Evolutionary conservation across 2,329 filamentous ascomycete genomes (phyloP), one percentile per base, ranked within the genome.

Genomic region (Calonectria hongkongensis): DNA sequence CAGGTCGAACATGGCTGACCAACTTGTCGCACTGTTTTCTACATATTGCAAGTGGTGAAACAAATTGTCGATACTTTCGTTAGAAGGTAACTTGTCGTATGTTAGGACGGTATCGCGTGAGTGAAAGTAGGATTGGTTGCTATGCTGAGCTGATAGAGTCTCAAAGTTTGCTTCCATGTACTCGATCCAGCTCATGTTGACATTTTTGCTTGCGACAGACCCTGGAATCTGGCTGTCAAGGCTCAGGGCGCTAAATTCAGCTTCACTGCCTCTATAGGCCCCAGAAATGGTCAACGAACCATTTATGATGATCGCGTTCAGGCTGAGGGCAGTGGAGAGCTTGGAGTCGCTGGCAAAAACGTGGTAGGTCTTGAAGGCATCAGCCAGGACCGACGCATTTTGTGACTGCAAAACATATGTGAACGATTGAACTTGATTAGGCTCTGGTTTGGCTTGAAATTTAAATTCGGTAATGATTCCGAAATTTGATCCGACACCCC

Each of bases 1-100:
- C 13, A 51, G 48, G 28, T 51, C 48, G 25, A 51, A 51, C 48
- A 30, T 51, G 12, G 48, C 48, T 16, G 25, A 51, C 48, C 48
- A 51, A 16, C 16, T 51, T 28, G 12, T 51, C 4, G 48, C 25
- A 12, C 27, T 12, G 4, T 12, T 16, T 28, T 51, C 48, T 16
- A 25, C 9, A 15, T 12, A 28, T 28, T 51, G 12, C 48, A 51
- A 28, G 48, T 51, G 48, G 25, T 28, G 13, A 51, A 51, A 51
- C 25, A 51, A 16, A 28, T 51, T 28, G 13, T 51, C 48, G 21
- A 51, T 51, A 12, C 48, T 28, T 51, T 51, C 48, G 4, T 51
- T 51, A 9, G 48, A 28, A 4, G 25, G 12, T 3, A 10, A 3
- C 6, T 51, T 51, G 21, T 51, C 25, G n/a, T 28, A 28, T 12